Base-by-base conservation (phyloP, 2,329 filamentous ascomycete species). In the Ophioceras dolichostomum region DNA sequence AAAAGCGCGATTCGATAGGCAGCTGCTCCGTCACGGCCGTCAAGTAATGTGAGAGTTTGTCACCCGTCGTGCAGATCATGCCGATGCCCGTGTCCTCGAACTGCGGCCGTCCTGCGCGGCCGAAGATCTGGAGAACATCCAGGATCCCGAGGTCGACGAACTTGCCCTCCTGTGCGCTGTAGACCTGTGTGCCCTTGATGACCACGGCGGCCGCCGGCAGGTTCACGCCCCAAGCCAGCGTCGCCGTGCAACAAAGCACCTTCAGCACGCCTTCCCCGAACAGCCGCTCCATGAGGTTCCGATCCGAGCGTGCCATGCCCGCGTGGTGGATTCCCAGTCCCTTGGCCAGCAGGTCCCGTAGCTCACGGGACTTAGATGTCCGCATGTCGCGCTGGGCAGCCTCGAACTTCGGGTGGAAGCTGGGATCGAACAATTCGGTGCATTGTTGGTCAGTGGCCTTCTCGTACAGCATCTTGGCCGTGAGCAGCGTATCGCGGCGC, bases 81-180 rank as follows among this genome's bases (percentile, higher is more conserved):
- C 93, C 93, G 47, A 96, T 94, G 67, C 91, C 91, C 26, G 83
- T 91, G 51, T 96, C 91, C 54, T 96, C 88, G 48, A 95, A 98
- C 54, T 98, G 91, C 29, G 93, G 91, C 56, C 91, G 83, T 67
- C 91, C 91, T 41, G 91, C 93, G 70, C 91, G 88, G 66, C 91
- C 91, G 53, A 98, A 98, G 41, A 98, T 98, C 55, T 98, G 91
- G 39, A 98, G 67, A 13, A 98, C 91, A 55, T 98, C 91, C 2
- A 98, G 70, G 46, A 98, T 98, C 3, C 91, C 89, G 5, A 98
- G 70, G 52, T 98, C 91, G 16, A 95, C 82, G 48, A 95, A 96
- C 58, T 94, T 94, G 58, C 91, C 91, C 37, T 94, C 89, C 55
- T 95, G 85, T 0, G 91, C 81, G 55, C 88, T 96, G 61, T 98